phyloP scores from a whole-genome alignment of 306 rosid genomes.

The Vigna trinervia region DNA sequence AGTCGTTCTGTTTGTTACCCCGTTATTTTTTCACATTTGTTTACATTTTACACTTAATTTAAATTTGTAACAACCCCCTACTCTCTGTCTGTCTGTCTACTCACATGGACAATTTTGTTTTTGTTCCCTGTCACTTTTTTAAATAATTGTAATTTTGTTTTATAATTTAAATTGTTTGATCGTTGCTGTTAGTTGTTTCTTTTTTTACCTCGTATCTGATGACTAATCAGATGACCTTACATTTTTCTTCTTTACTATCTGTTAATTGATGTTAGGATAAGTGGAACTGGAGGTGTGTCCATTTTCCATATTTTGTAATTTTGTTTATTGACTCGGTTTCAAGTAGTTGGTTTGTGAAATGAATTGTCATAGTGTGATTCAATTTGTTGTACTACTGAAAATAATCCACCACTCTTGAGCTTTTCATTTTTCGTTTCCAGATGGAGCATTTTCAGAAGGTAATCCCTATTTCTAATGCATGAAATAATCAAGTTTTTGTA shows the following conservation, averaged over 20 bases:
- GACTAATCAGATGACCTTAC: constrained; percentile 4
- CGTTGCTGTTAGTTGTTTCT: background rate
- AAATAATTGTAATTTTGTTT: background rate
- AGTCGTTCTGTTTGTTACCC: constrained; percentile 2
- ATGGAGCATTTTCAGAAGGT: constrained; percentile 31
- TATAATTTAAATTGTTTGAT: constrained; percentile 11
- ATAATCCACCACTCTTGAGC: background rate
- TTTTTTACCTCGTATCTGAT: background rate
- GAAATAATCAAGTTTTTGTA: constrained; percentile 14
- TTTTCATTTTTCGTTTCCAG: constrained; percentile 17
- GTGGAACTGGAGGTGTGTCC: background rate
- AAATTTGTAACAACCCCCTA: background rate
- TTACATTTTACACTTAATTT: background rate
- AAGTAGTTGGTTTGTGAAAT: constrained; percentile 1
- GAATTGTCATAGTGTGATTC: constrained; percentile 1
- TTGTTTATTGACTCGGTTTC: constrained; percentile 16
- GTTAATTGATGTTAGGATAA: constrained; percentile 18
- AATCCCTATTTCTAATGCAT: constrained; percentile 1
- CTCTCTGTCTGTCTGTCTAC: too few species aligned
- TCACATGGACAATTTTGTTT: background rate
- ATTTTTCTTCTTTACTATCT: background rate
- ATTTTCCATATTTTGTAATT: background rate
- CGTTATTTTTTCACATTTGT: background rate
- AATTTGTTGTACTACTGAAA: background rate
- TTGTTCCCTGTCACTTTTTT: background rate